Percentiles rank a stretch among this genome's conserved stretches.
These are phyloP conservation scores for Podosphaera xanthii DNA, from an alignment of 2,329 filamentous ascomycete species.

Conservation along the genomic window DNA sequence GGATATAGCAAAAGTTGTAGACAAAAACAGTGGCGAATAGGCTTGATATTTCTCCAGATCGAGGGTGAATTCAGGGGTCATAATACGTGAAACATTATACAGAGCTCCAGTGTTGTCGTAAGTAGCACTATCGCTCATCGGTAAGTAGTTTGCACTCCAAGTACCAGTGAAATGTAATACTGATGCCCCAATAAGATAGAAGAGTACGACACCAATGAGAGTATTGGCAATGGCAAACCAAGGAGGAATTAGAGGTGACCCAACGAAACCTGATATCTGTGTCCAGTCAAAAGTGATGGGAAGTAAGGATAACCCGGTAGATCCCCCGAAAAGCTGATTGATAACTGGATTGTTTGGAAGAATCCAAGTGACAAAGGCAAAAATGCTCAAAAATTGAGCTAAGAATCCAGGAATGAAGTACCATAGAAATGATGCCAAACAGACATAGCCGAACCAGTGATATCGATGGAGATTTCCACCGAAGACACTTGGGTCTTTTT, in stretches of 20 bases:
- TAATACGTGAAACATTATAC: slow-evolving; percentile 38
- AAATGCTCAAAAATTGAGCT: slow-evolving; percentile 46
- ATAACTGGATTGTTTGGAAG: slow-evolving; percentile 42
- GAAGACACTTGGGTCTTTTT: neutral
- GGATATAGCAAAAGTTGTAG: slow-evolving; percentile 45
- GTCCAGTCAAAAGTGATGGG: slow-evolving; percentile 62
- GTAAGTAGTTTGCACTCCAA: slow-evolving; percentile 41
- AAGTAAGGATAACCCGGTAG: slow-evolving; percentile 37
- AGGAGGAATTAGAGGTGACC: slow-evolving; percentile 11
- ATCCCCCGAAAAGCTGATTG: slow-evolving; percentile 51
- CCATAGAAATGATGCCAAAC: neutral
- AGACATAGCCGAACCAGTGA: neutral
- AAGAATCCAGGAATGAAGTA: slow-evolving; percentile 15
- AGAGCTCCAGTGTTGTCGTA: slow-evolving; percentile 38
- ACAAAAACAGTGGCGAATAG: slow-evolving; percentile 51
- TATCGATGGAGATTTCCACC: neutral
- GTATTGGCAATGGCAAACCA: slow-evolving; percentile 35
- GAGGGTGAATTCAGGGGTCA: slow-evolving; percentile 31
- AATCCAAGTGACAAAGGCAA: slow-evolving; percentile 50
- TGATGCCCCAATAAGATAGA: slow-evolving; percentile 35
- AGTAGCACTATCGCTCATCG: slow-evolving; percentile 34
- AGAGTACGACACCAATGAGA: slow-evolving; percentile 27
- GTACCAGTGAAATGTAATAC: slow-evolving; percentile 40
- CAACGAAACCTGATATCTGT: slow-evolving; percentile 25
- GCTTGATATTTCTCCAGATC: slow-evolving; percentile 34